Evolutionary conservation across 2,329 filamentous ascomycete genomes (phyloP).

Genomic region (Claviceps pazoutovae): DNA sequence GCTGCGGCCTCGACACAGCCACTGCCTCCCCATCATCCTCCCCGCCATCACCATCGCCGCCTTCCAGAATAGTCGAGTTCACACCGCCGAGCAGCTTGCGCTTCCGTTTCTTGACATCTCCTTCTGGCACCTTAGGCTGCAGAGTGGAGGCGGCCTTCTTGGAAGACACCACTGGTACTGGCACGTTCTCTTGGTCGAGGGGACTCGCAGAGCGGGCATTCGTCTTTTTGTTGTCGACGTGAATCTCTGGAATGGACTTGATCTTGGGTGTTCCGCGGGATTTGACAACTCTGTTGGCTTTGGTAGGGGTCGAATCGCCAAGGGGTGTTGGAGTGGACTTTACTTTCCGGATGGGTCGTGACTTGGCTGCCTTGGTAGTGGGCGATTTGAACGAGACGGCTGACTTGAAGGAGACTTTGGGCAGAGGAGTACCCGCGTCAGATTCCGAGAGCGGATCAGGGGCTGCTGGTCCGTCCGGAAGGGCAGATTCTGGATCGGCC

Average conservation of each 20-base stretch:
- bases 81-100: constrained; percentile 53
- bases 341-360: constrained; percentile 29
- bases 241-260: constrained; percentile 1
- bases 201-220: constrained; percentile 21
- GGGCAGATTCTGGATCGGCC: constrained; percentile 19
- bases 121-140: constrained; percentile 12
- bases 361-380: constrained; percentile 16
- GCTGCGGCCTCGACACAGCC: not conserved
- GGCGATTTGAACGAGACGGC: constrained; percentile 4
- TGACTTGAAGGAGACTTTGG: constrained; percentile 6
- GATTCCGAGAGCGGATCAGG: constrained; percentile 6
- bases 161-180: not conserved
- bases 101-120: constrained; percentile 50
- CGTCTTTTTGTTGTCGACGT: constrained; percentile 22
- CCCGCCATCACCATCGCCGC: constrained; percentile 52
- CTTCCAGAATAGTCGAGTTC: constrained; percentile 56
- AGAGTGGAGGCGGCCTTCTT: constrained; percentile 7
- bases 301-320: constrained; percentile 29
- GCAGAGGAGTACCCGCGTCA: constrained; percentile 13
- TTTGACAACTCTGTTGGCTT: constrained; percentile 24
- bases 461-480: not conserved
- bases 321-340: constrained; percentile 26
- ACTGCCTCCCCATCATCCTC: constrained; percentile 41
- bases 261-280: constrained; percentile 3
- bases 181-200: constrained; percentile 18